Evolutionary conservation across 805 yeast genomes (phyloP).

Genomic region (Saturnispora sekii): DNA sequence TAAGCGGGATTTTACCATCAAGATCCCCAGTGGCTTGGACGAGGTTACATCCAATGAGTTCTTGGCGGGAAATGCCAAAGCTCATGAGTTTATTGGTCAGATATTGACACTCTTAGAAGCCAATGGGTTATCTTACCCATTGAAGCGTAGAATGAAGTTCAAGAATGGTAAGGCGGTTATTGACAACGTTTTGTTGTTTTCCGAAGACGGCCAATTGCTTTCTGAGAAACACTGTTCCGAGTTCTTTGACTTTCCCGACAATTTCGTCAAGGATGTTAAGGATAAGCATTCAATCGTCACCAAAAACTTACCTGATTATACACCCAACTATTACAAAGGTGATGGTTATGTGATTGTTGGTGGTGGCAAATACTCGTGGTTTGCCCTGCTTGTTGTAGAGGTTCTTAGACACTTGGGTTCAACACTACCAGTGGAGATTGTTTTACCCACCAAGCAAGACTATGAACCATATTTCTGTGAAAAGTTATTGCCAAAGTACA

Average conservation of each 20-base stretch:
- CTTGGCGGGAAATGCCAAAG: constrained; percentile 20
- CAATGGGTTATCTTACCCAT: constrained; percentile 24
- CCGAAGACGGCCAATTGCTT: constrained; percentile 7
- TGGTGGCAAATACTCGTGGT: constrained; percentile 35
- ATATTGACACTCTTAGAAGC: constrained; percentile 22
- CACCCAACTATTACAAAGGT: constrained; percentile 21
- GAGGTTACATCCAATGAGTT: constrained; percentile 19
- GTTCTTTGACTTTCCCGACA: constrained; percentile 20
- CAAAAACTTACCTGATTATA: constrained; percentile 34
- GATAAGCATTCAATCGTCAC: constrained; percentile 39
- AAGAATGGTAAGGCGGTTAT: constrained; percentile 17
- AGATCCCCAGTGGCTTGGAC: constrained; percentile 15
- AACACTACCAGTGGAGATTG: constrained; percentile 25
- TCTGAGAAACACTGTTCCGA: constrained; percentile 6
- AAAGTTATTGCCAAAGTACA: constrained; percentile 28
- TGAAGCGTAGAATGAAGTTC: constrained; percentile 21
- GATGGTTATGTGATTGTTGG: constrained; percentile 32
- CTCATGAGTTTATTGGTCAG: constrained; percentile 22
- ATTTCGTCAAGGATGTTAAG: constrained; percentile 36
- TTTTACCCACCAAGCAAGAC: constrained; percentile 12
- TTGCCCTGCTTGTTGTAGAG: constrained; percentile 30
- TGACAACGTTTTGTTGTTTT: constrained; percentile 10
- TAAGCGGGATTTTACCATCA: constrained; percentile 22
- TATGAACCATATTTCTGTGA: constrained; percentile 24
- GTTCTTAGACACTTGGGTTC: constrained; percentile 35